Conservation (phyloP, 441 rosid species). For the Syzygium syzygioides region DNA sequence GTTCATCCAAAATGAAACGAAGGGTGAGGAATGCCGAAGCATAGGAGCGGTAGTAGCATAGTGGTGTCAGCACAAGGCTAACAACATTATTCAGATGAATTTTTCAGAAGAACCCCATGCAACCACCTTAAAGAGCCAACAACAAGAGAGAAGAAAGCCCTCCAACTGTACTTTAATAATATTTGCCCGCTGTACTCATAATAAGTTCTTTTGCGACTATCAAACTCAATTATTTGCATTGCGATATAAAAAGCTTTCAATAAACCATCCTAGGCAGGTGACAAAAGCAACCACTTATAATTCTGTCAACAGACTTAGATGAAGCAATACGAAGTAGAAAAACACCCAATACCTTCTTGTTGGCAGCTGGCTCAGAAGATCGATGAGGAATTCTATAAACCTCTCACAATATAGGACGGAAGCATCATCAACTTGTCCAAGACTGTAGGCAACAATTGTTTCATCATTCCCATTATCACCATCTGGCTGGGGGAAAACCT, state of each 20-base stretch:
- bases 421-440: constrained; percentile 56
- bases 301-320: neutral
- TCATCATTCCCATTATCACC: constrained; percentile 27
- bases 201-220: neutral
- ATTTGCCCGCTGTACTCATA: neutral
- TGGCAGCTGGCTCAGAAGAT: constrained; percentile 94
- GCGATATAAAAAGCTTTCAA: neutral
- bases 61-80: neutral
- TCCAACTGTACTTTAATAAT: neutral
- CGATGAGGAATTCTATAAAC: constrained; percentile 97
- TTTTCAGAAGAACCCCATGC: neutral
- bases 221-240: neutral
- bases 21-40: neutral
- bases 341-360: constrained; percentile 69
- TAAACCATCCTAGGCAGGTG: neutral
- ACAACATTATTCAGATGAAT: neutral
- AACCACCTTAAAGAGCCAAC: neutral
- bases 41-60: neutral
- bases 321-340: neutral
- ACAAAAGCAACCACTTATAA: neutral
- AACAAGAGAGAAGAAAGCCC: neutral
- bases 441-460: constrained; percentile 26
- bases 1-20: constrained; percentile 12
- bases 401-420: constrained; percentile 89
- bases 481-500: constrained; percentile 42